Percentiles rank a stretch among this genome's conserved stretches.
These are phyloP conservation scores for Fomitiporia mediterranea DNA, from an alignment of 1,284 basidiomycete species.

Conservation along the genomic window DNA sequence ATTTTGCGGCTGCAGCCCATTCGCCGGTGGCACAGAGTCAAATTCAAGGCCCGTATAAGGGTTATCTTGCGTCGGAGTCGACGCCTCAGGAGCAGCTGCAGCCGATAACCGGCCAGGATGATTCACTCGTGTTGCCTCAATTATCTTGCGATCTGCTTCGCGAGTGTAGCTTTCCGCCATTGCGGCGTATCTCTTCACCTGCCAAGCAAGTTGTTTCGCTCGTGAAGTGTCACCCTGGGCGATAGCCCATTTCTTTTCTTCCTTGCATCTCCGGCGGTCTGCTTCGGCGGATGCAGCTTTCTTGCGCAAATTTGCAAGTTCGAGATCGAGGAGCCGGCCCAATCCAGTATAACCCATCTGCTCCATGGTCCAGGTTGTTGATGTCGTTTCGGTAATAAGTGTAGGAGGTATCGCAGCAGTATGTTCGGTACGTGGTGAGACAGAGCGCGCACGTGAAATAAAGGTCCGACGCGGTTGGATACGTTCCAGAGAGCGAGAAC, in stretches of 20 bases:
- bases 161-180: conserved; percentile 74
- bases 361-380: conserved; percentile 56
- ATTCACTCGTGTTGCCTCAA: conserved; percentile 36
- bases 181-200: conserved; percentile 71
- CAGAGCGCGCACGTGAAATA: conserved; percentile 1
- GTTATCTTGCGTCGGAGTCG: background rate
- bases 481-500: conserved; percentile 4
- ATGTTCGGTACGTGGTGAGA: conserved; percentile 21
- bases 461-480: background rate
- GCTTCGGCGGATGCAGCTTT: conserved; percentile 75
- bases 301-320: conserved; percentile 66
- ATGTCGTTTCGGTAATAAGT: conserved; percentile 25
- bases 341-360: conserved; percentile 35
- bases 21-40: background rate
- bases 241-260: conserved; percentile 78
- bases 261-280: conserved; percentile 73
- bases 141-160: conserved; percentile 68
- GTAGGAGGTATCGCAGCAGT: conserved; percentile 7
- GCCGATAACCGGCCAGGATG: conserved; percentile 5
- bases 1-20: background rate
- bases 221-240: conserved; percentile 69
- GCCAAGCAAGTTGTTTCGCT: conserved; percentile 73
- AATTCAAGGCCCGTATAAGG: background rate
- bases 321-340: conserved; percentile 34
- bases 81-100: background rate